Conservation (phyloP, 257 asterid genomes). For the Datura wrightii region DNA sequence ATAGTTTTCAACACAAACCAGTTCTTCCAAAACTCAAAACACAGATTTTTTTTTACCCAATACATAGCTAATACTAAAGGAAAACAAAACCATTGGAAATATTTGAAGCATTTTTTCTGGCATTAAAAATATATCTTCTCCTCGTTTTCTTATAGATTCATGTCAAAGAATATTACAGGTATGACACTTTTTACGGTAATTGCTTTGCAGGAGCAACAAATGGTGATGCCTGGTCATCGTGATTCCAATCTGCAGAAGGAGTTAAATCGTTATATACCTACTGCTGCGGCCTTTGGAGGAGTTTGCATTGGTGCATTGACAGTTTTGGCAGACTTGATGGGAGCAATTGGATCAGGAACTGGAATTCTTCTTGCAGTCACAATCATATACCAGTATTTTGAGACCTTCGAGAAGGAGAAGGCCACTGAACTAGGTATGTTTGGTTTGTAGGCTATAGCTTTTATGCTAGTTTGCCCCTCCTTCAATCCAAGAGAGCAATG, state of each 20-base stretch:
- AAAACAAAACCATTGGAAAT: neutral
- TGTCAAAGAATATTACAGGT: neutral
- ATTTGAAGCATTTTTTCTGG: neutral
- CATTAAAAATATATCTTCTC: neutral
- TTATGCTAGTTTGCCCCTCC: slow-evolving; percentile 1
- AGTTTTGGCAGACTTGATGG: slow-evolving; percentile 75
- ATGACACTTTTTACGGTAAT: neutral
- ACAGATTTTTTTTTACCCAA: neutral
- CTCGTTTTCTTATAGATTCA: neutral
- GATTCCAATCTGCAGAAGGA: slow-evolving; percentile 73
- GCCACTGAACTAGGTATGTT: slow-evolving; percentile 77
- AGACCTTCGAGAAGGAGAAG: slow-evolving; percentile 81
- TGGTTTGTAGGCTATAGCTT: slow-evolving; percentile 52
- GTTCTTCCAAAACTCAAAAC: neutral
- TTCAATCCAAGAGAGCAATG: slow-evolving; percentile 21
- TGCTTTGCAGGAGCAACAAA: slow-evolving; percentile 74
- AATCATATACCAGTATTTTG: slow-evolving; percentile 74
- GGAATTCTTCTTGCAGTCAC: slow-evolving; percentile 78
- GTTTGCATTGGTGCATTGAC: slow-evolving; percentile 77
- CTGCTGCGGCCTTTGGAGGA: slow-evolving; percentile 84
- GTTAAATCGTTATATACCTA: slow-evolving; percentile 69
- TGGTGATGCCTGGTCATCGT: slow-evolving; percentile 84
- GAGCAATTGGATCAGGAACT: slow-evolving; percentile 81
- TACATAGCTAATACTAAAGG: neutral
- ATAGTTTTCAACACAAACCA: neutral